Percentiles rank a stretch among this genome's conserved stretches.
phyloP scores from a whole-genome alignment of 2,329 filamentous ascomycete genomes.

The Didymosphaeria variabile region DNA sequence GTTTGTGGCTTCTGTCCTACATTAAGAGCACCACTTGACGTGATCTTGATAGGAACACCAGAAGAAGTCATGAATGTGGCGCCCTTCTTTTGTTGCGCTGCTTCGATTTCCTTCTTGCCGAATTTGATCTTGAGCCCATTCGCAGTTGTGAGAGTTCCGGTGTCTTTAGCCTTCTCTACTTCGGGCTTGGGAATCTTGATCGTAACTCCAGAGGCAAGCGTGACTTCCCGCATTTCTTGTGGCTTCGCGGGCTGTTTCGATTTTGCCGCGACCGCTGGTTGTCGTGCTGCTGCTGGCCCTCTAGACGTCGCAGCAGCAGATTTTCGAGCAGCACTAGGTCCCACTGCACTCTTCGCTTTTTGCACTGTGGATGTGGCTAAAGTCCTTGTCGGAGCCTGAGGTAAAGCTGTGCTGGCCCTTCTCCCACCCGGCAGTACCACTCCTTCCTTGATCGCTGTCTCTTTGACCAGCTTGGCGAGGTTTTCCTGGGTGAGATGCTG shows the following conservation, averaged over 20 bases:
- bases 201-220: slow-evolving; percentile 40
- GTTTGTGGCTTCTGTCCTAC: slow-evolving; percentile 28
- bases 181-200: slow-evolving; percentile 45
- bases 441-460: slow-evolving; percentile 49
- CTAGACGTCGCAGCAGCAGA: slow-evolving; percentile 13
- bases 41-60: slow-evolving; percentile 46
- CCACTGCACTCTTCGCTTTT: slow-evolving; percentile 38
- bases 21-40: slow-evolving; percentile 34
- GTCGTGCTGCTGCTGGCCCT: slow-evolving; percentile 20
- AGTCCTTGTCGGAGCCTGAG: slow-evolving; percentile 35
- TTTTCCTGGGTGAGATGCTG: slow-evolving; percentile 50
- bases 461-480: slow-evolving; percentile 48
- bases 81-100: slow-evolving; percentile 40
- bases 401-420: slow-evolving; percentile 40
- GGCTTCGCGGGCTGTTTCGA: slow-evolving; percentile 21
- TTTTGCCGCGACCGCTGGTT: neutral
- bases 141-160: slow-evolving; percentile 39
- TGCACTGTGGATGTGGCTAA: slow-evolving; percentile 26
- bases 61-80: slow-evolving; percentile 38
- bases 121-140: slow-evolving; percentile 43
- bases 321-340: slow-evolving; percentile 27
- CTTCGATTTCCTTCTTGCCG: slow-evolving; percentile 43
- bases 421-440: slow-evolving; percentile 43
- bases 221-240: slow-evolving; percentile 40
- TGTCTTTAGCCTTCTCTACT: slow-evolving; percentile 44